These are phyloP conservation scores for Eucalyptus cloeziana DNA, from an alignment of 345 rosid genomes.

Conservation along the genomic window DNA sequence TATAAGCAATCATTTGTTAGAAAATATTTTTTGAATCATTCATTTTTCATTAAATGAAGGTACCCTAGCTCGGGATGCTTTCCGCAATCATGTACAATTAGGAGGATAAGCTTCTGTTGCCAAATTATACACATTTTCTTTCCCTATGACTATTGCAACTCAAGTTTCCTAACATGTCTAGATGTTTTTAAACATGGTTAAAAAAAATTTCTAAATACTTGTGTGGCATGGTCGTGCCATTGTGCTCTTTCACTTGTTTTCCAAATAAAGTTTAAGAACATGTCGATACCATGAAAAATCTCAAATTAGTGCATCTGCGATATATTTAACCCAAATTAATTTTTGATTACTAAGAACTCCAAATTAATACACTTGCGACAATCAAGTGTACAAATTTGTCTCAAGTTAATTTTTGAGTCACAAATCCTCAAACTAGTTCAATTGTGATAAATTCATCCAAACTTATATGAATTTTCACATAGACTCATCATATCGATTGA, in stretches of 20 bases:
- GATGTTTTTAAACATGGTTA: not conserved
- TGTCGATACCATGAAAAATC: accelerated
- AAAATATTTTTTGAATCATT: no score
- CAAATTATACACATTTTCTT: not conserved
- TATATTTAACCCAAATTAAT: no score
- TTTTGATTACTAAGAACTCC: accelerated
- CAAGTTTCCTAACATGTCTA: not conserved
- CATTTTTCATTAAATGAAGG: no score
- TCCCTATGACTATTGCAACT: not conserved
- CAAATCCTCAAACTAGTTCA: no score
- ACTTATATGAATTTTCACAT: not conserved
- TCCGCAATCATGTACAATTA: not conserved
- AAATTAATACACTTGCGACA: accelerated
- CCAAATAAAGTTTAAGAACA: not conserved
- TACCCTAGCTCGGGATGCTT: not conserved
- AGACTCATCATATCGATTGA: no score
- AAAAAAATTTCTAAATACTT: not conserved
- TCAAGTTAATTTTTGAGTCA: no score
- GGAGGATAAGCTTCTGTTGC: not conserved
- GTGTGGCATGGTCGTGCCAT: not conserved
- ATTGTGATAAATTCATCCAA: no score
- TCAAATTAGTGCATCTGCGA: accelerated
- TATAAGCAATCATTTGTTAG: accelerated
- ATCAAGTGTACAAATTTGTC: no score
- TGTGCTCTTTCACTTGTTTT: not conserved